Evolutionary conservation across 768 basidiomycete genomes (phyloP).

Genomic region (Suillus clintonianus): DNA sequence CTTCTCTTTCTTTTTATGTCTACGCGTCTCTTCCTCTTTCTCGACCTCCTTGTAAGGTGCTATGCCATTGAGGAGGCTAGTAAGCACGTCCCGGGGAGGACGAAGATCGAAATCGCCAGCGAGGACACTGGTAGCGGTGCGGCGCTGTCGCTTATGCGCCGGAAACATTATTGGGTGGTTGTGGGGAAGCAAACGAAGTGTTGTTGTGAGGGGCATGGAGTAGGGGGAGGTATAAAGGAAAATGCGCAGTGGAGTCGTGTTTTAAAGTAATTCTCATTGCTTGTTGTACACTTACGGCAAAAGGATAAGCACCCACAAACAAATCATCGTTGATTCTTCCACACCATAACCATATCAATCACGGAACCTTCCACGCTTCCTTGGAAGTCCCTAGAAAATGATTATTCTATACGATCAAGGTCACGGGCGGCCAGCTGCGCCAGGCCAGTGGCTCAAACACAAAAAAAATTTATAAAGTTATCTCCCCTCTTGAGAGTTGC

Average conservation of each 20-base stretch:
- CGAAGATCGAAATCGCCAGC: constrained; percentile 73
- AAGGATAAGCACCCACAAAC: constrained; percentile 38
- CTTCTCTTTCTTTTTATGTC: constrained; percentile 52
- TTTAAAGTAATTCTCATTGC: constrained; percentile 31
- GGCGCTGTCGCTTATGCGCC: constrained; percentile 42
- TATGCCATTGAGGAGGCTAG: constrained; percentile 77
- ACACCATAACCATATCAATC: constrained; percentile 19
- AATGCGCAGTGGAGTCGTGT: constrained; percentile 35
- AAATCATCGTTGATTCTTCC: constrained; percentile 30
- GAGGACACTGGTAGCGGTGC: constrained; percentile 75
- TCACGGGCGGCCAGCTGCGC: background rate
- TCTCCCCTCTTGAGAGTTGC: background rate
- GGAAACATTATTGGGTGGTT: constrained; percentile 13
- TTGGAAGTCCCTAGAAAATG: constrained; percentile 5
- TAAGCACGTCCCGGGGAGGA: constrained; percentile 73
- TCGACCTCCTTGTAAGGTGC: constrained; percentile 64
- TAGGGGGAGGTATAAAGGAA: constrained; percentile 17
- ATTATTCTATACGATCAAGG: constrained; percentile 2
- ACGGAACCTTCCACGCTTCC: constrained; percentile 12
- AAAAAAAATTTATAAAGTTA: background rate
- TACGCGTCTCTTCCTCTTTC: constrained; percentile 56
- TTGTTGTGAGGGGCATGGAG: constrained; percentile 10
- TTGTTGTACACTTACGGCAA: constrained; percentile 40
- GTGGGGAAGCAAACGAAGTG: constrained; percentile 24
- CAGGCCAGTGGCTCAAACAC: background rate